Evolutionary conservation across 2,329 filamentous ascomycete genomes (phyloP), one percentile per base, ranked within the genome.

Genomic region (Hortaea sp.): DNA sequence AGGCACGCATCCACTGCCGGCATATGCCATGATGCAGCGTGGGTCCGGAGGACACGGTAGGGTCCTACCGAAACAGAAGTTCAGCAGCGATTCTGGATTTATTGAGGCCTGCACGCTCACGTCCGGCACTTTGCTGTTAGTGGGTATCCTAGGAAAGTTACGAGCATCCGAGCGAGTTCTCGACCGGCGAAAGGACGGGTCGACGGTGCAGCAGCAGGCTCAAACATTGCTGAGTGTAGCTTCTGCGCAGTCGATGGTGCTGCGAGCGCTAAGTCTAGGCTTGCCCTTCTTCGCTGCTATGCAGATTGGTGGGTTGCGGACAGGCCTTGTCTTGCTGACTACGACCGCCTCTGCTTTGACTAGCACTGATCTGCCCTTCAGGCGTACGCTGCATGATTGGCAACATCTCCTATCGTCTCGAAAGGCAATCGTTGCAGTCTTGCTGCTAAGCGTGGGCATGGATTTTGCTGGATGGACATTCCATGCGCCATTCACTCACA

Each of bases 241-340:
- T 5, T 43, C 55, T 6, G 37, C 49, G 7, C 51, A 44, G 37
- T 49, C 49, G 12, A 54, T 57, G 48, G 51, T 53, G 10, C 28
- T 51, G n/a, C 50, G 60, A 12, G 41, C 52, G 1, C 12, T 61
- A 29, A 53, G 53, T 39, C 50, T 61, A 9, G 63, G 55, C 6
- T 55, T 81, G 29, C 78, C 78, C 1, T 74, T 78, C 54, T 80
- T 77, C 56, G 74, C 77, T 6, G 61, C 73, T 0, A 66, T 77
- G 51, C 71, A 77, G 47, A 59, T 80, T 9, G 77, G 76, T 6
- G 75, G 73, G 9, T 68, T 72, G 47, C 65, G 73, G 44, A 71
- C 73, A n/a, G 73, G 73, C 7, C 61, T 78, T n/a, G 52, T 72
- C 2, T 52, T 79, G 29, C 61, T 79, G 39, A 59, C 71, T 31